A percentile compares a stretch with the other conserved stretches of the same genome.
phyloP scores from a whole-genome alignment of 257 asterid genomes.

The Solanum sejunctum region DNA sequence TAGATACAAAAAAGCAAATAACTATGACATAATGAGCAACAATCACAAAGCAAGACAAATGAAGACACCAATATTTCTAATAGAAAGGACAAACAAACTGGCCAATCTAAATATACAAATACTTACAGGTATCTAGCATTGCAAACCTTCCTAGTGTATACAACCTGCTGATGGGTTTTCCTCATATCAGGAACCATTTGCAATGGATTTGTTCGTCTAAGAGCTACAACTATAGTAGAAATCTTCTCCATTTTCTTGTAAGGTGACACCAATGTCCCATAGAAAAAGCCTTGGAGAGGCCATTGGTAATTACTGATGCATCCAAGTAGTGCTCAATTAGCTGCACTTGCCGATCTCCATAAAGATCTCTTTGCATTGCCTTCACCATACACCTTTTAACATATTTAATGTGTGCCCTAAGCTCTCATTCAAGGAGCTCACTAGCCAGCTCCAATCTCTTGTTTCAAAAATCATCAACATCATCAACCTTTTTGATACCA shows the following conservation, averaged over 20 bases:
- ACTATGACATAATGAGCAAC: background rate
- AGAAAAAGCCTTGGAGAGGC: too few relatives aligned
- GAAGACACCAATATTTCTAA: background rate
- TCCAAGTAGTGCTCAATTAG: too few relatives aligned
- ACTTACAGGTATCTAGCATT: conserved; percentile 98
- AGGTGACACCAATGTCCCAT: too few relatives aligned
- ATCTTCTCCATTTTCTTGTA: conserved; percentile 74
- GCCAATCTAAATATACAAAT: background rate
- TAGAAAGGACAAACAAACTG: background rate
- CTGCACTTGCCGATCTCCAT: too few relatives aligned
- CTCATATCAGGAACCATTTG: conserved; percentile 86
- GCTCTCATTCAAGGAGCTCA: too few relatives aligned
- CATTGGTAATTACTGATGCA: too few relatives aligned
- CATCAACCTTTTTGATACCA: conserved; percentile 67
- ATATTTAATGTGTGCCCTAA: too few relatives aligned
- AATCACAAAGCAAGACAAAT: background rate
- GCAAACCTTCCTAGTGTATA: conserved; percentile 82
- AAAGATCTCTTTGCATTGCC: too few relatives aligned
- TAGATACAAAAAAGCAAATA: background rate
- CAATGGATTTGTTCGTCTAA: conserved; percentile 81
- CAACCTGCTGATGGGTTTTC: conserved; percentile 78
- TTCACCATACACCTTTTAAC: too few relatives aligned
- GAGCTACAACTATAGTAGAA: conserved; percentile 79
- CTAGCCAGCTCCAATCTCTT: too few relatives aligned
- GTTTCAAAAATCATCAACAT: too few relatives aligned